phyloP scores from a whole-genome alignment of 805 yeast genomes.

The Vanderwaltozyma tropicalis region DNA sequence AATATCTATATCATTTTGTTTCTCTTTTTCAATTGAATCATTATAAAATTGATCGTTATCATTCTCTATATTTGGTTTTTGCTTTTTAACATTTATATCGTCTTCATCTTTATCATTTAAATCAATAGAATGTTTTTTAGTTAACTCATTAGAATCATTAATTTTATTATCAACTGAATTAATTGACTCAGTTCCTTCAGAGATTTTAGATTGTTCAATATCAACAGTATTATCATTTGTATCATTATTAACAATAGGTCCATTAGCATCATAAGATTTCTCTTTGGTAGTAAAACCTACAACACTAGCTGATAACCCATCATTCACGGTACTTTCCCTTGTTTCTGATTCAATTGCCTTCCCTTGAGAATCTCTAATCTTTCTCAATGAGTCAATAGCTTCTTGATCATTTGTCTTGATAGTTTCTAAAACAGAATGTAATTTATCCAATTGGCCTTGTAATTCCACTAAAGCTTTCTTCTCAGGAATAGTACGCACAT shows the following conservation, averaged over 20 bases:
- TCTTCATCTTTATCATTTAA: slow-evolving; percentile 8
- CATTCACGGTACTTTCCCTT: neutral
- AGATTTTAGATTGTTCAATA: neutral
- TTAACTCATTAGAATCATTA: too few relatives aligned
- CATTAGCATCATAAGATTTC: neutral
- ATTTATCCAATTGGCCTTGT: slow-evolving; percentile 28
- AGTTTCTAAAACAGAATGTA: slow-evolving; percentile 13
- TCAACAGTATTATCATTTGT: neutral
- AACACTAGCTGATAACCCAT: neutral
- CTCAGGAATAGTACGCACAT: slow-evolving; percentile 34
- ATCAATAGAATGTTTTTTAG: too few relatives aligned
- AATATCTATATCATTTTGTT: neutral
- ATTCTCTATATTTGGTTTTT: neutral
- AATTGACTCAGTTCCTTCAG: neutral
- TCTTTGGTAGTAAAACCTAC: neutral
- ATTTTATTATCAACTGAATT: too few relatives aligned
- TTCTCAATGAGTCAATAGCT: slow-evolving; percentile 10
- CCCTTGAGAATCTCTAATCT: slow-evolving; percentile 7
- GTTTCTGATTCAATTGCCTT: neutral
- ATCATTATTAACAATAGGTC: neutral
- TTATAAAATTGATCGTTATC: neutral
- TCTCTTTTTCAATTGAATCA: slow-evolving; percentile 1
- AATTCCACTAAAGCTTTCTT: slow-evolving; percentile 36
- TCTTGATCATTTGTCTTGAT: slow-evolving; percentile 11
- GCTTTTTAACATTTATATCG: neutral